A percentile compares a stretch with the other conserved stretches of the same genome.
These are phyloP conservation scores for Sugiyamaella smithiae DNA, from an alignment of 805 yeast genomes.

Conservation along the genomic window DNA sequence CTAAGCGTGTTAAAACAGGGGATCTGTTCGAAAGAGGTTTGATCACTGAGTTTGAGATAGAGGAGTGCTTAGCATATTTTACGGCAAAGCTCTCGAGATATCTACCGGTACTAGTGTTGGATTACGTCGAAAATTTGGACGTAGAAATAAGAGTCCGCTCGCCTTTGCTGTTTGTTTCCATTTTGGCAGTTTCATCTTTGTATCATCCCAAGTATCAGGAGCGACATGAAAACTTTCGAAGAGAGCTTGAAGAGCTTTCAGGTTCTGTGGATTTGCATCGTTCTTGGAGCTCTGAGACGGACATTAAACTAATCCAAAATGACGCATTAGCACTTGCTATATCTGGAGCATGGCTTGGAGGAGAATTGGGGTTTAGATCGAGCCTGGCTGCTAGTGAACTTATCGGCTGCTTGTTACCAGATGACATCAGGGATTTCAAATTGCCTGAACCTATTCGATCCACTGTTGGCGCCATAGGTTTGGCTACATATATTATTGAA, in stretches of 20 bases:
- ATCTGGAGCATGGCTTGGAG: conserved; percentile 27
- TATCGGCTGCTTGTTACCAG: conserved; percentile 20
- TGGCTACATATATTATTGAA: conserved; percentile 24
- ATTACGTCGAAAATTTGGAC: conserved; percentile 20
- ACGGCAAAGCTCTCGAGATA: conserved; percentile 19
- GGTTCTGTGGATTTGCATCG: conserved; percentile 5
- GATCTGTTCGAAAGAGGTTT: conserved; percentile 3
- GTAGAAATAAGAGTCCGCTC: conserved; percentile 14
- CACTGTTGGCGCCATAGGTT: conserved; percentile 21
- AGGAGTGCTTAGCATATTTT: conserved; percentile 20
- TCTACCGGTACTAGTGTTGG: conserved; percentile 23
- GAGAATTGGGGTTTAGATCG: conserved; percentile 24
- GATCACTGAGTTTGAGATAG: conserved; percentile 7
- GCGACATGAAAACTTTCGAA: conserved; percentile 16
- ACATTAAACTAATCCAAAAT: conserved; percentile 4
- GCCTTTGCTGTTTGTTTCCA: conserved; percentile 20
- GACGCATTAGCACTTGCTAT: conserved; percentile 19
- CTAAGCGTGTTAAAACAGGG: neutral
- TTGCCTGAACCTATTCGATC: conserved; percentile 2
- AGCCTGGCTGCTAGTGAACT: conserved; percentile 20
- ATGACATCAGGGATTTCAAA: conserved; percentile 2
- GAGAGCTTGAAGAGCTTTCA: conserved; percentile 15
- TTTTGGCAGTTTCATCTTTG: conserved; percentile 21
- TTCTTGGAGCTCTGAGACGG: neutral
- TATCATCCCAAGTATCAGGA: conserved; percentile 18